Conservation (phyloP, 1,139 yeast species). For the Saccharomyces hybrid region DNA sequence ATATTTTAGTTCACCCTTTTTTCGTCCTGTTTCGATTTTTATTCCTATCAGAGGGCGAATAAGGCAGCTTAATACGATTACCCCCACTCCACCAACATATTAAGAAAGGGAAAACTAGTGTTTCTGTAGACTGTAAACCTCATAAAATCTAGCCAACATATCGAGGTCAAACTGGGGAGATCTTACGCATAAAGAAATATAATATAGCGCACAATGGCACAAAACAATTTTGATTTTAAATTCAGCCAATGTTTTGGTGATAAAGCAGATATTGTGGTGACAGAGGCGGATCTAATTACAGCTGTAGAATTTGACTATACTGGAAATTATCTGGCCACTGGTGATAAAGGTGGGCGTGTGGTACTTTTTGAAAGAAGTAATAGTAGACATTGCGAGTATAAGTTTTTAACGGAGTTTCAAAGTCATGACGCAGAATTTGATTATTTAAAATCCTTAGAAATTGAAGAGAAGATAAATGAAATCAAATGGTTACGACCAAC, state of each 20-base stretch:
- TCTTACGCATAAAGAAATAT: not conserved
- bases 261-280: slow-evolving; percentile 93
- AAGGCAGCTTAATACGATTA: not conserved
- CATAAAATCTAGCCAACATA: not conserved
- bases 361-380: slow-evolving; percentile 83
- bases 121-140: not conserved
- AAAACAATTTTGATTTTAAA: slow-evolving; percentile 37
- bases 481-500: slow-evolving; percentile 92
- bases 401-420: slow-evolving; percentile 95
- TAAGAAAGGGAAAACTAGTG: not conserved
- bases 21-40: not conserved
- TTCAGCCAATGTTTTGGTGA: slow-evolving; percentile 95
- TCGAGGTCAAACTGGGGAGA: not conserved
- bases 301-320: slow-evolving; percentile 95
- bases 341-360: slow-evolving; percentile 97
- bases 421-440: slow-evolving; percentile 98
- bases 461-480: slow-evolving; percentile 96
- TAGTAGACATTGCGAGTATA: slow-evolving; percentile 78
- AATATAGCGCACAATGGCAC: slow-evolving; percentile 11
- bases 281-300: slow-evolving; percentile 96
- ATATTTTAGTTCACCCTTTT: too few relatives aligned
- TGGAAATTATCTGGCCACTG: slow-evolving; percentile 94
- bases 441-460: slow-evolving; percentile 88
- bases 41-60: too few relatives aligned
- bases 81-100: slow-evolving; percentile 4